Conservation (phyloP, 345 rosid species). For the Salix suchowensis region DNA sequence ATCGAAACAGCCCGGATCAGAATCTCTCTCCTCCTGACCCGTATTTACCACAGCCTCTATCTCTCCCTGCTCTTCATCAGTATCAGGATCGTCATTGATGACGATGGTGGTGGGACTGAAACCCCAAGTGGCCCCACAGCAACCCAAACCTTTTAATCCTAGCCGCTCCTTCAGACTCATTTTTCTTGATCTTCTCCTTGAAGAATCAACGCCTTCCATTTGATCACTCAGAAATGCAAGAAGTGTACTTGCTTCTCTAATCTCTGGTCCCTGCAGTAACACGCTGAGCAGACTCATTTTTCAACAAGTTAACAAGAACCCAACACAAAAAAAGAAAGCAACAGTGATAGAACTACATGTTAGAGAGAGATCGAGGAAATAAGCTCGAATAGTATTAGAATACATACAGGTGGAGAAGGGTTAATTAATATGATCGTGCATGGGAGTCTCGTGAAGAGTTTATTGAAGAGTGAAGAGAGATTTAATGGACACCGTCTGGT, state of each 20-base stretch:
- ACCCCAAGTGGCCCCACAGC: slow-evolving; percentile 68
- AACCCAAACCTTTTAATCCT: slow-evolving; percentile 54
- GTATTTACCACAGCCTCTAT: neutral
- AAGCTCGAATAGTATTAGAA: neutral
- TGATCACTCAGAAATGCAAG: slow-evolving; percentile 45
- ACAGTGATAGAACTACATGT: neutral
- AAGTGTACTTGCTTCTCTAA: slow-evolving; percentile 36
- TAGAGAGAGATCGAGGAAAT: neutral
- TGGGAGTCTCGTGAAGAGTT: slow-evolving; percentile 41
- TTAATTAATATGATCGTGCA: slow-evolving; percentile 2
- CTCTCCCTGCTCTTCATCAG: slow-evolving; percentile 10
- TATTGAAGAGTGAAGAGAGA: slow-evolving; percentile 11
- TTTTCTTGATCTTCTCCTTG: slow-evolving; percentile 27
- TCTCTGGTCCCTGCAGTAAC: slow-evolving; percentile 40
- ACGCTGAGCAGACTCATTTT: slow-evolving; percentile 48
- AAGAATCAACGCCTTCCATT: slow-evolving; percentile 47
- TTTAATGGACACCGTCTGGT: slow-evolving; percentile 10
- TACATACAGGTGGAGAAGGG: neutral
- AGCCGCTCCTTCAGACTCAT: slow-evolving; percentile 51
- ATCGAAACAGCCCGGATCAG: slow-evolving; percentile 19
- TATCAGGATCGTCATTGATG: slow-evolving; percentile 33
- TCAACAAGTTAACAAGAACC: neutral
- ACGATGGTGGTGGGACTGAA: slow-evolving; percentile 38
- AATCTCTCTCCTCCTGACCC: slow-evolving; percentile 12
- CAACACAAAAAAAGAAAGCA: neutral